A percentile compares a stretch with the other conserved stretches of the same genome.
phyloP scores from a whole-genome alignment of 495 filamentous ascomycete species.

The Xylaria curta region DNA sequence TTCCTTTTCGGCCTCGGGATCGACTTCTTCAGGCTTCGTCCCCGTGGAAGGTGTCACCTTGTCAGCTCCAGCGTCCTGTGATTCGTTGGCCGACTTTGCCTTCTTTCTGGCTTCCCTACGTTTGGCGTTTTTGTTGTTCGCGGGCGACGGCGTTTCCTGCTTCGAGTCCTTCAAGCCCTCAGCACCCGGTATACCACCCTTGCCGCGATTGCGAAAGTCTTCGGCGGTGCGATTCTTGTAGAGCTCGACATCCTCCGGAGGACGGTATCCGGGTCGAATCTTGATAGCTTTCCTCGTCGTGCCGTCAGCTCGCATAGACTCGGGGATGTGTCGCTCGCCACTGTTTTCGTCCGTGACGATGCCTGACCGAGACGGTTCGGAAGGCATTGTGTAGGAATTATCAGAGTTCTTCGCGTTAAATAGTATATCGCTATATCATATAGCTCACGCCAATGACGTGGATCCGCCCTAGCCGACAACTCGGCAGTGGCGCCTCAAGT shows the following conservation, averaged over 20 bases:
- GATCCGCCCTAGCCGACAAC: background rate
- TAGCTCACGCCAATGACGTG: background rate
- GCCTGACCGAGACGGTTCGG: conserved; percentile 64
- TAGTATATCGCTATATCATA: conserved; percentile 20
- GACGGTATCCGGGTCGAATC: conserved; percentile 89
- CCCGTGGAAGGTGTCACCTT: conserved; percentile 36
- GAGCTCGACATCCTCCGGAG: conserved; percentile 93
- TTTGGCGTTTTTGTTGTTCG: conserved; percentile 92
- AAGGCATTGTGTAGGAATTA: conserved; percentile 51
- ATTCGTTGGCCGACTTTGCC: conserved; percentile 66
- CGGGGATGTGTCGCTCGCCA: conserved; percentile 87
- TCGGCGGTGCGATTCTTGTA: conserved; percentile 94
- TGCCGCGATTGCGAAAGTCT: conserved; percentile 81
- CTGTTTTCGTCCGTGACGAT: conserved; percentile 73
- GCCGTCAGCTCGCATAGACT: conserved; percentile 85
- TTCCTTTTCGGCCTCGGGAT: conserved; percentile 80
- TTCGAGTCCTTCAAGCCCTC: conserved; percentile 66
- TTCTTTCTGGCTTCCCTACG: conserved; percentile 87
- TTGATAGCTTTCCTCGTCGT: conserved; percentile 89
- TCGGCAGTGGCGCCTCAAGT: background rate
- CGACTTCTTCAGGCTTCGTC: conserved; percentile 51
- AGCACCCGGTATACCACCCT: conserved; percentile 78
- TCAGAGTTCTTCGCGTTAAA: conserved; percentile 28
- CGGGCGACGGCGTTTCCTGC: conserved; percentile 49
- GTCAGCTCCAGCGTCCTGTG: conserved; percentile 45